Percentiles rank a stretch among this genome's conserved stretches.
Conservation (phyloP, 768 basidiomycete species). For the Amanita thiersii region DNA sequence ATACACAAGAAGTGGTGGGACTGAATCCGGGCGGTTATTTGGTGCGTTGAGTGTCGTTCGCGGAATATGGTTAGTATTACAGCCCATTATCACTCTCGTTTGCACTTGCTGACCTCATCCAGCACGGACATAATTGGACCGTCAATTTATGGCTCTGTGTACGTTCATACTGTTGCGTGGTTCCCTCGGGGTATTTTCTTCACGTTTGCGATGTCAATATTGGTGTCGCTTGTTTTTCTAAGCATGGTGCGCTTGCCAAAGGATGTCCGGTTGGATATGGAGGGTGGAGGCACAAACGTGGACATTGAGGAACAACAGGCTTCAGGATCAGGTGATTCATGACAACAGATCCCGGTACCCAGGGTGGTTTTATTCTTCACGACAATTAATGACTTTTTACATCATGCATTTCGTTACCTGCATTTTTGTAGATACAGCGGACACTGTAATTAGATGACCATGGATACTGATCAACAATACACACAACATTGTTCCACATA, state of each 20-base stretch:
- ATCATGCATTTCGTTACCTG: no score
- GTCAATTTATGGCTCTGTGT: conserved; percentile 63
- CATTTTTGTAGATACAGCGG: no score
- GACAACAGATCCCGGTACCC: no score
- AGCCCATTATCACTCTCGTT: no score
- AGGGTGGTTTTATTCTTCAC: no score
- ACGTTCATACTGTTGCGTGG: conserved; percentile 58
- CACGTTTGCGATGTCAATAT: conserved; percentile 33
- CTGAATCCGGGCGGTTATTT: conserved; percentile 68
- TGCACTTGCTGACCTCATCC: conserved; percentile 6
- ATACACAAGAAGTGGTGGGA: conserved; percentile 44
- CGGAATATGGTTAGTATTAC: conserved; percentile 43
- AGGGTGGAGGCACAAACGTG: conserved; percentile 9
- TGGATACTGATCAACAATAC: no score
- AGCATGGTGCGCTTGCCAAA: neutral
- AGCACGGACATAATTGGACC: conserved; percentile 69
- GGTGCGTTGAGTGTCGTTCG: conserved; percentile 74
- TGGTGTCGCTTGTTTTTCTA: conserved; percentile 34
- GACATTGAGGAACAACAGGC: neutral
- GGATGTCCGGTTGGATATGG: neutral
- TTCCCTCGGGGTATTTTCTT: conserved; percentile 69
- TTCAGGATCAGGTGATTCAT: no score
- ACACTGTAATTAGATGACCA: no score
- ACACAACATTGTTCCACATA: no score
- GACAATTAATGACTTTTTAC: no score